Evolutionary conservation across 305 asterid species (phyloP), one percentile per base, ranked within the genome.

Genomic region (Fraxinus platypoda): DNA sequence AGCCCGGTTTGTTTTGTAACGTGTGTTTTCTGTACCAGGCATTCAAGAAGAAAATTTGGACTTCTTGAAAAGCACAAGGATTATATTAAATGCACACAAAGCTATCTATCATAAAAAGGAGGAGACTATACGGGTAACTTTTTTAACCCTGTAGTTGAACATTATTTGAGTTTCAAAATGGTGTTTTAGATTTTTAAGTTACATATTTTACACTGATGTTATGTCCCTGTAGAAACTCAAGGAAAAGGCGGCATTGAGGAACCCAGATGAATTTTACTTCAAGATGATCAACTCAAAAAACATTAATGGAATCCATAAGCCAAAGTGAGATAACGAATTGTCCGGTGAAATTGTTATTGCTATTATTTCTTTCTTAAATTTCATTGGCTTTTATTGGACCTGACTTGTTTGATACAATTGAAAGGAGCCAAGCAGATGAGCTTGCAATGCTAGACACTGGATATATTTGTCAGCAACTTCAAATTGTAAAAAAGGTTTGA

Each of bases 251-350:
- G 94, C 97, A 9, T 88, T 86, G 75, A 92, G 92, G 88, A 95
- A 95, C 82, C 98, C 98, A 0, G 98, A 95, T 88, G 98, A 95
- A 84, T 93, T 95, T 85, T 88, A 93, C 85, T 95, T 95, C 85
- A 87, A 85, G 90, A 93, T 95, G 98, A 76, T 88, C 72, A 92
- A 87, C 6, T 49, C 97, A 35, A 91, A 74, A 86, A 91, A 94
- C 12, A 82, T 86, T 38, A 80, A 79, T 38, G 97, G 98, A 84
- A 94, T 95, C 80, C 98, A 95, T 86, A 91, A 81, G 86, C 71
- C 30, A 21, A 90, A 84, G 99, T 95, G 93, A 88, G 97, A 86
- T 62, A 81, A 17, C 11, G 38, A 8, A 15, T 15, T 5, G 2
- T 43, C 54, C 54, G 0, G 17, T 43, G 54, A 43, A 11, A 21